Percentiles rank a stretch among this genome's conserved stretches.
Evolutionary conservation across 1,284 basidiomycete genomes (phyloP).

Genomic region (Crepidotus sp.): DNA sequence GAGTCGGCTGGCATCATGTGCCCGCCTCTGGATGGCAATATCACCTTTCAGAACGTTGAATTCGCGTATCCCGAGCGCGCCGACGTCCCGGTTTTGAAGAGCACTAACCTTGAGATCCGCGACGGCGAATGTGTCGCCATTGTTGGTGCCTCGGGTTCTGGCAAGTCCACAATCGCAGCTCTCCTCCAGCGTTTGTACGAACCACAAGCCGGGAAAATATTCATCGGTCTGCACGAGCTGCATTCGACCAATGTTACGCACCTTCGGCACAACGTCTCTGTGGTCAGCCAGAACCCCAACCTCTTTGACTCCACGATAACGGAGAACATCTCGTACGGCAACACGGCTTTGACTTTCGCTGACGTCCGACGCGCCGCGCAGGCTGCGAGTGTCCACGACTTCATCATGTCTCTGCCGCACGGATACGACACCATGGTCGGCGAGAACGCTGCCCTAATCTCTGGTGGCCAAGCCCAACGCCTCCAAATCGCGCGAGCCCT

Average conservation of each 20-base stretch:
- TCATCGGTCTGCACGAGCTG: slow-evolving; percentile 47
- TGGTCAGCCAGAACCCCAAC: slow-evolving; percentile 80
- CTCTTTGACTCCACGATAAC: slow-evolving; percentile 80
- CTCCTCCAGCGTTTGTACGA: slow-evolving; percentile 85
- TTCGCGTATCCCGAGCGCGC: slow-evolving; percentile 83
- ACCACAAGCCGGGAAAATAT: slow-evolving; percentile 57
- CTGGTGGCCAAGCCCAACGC: slow-evolving; percentile 92
- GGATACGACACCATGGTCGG: slow-evolving; percentile 85
- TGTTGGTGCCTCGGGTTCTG: slow-evolving; percentile 82
- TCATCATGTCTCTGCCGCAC: slow-evolving; percentile 70
- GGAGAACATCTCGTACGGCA: slow-evolving; percentile 85
- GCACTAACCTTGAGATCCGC: slow-evolving; percentile 54
- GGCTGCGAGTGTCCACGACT: slow-evolving; percentile 80
- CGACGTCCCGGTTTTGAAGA: slow-evolving; percentile 59
- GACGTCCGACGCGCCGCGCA: slow-evolving; percentile 66
- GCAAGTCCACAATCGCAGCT: slow-evolving; percentile 81
- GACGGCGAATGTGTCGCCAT: slow-evolving; percentile 81
- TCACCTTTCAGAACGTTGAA: slow-evolving; percentile 62
- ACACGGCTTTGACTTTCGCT: slow-evolving; percentile 35
- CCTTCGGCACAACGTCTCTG: slow-evolving; percentile 75
- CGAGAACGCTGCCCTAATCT: slow-evolving; percentile 82
- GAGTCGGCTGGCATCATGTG: slow-evolving; percentile 62
- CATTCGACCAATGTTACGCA: slow-evolving; percentile 54
- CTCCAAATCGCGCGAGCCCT: slow-evolving; percentile 89
- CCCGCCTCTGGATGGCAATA: slow-evolving; percentile 53